Evolutionary conservation across 179 eudicot genomes (phyloP).

Genomic region (Carnegiea gigantea): DNA sequence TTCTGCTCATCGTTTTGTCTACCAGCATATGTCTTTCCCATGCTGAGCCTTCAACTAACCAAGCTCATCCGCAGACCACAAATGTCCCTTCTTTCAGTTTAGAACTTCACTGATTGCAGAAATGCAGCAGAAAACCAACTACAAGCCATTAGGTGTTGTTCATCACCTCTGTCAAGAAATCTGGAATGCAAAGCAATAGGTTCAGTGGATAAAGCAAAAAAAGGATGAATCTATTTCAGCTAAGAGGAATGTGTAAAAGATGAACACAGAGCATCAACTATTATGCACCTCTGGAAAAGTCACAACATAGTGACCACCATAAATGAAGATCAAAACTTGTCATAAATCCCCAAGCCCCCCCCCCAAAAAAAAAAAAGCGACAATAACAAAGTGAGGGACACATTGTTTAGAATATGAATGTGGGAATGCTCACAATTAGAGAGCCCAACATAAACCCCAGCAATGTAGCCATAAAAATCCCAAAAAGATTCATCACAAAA

Average conservation of each 20-base stretch:
- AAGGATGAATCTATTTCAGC: background rate
- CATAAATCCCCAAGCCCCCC: background rate
- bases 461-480: background rate
- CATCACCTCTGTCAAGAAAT: constrained; percentile 11
- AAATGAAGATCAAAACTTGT: background rate
- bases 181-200: constrained; percentile 24
- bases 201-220: constrained; percentile 13
- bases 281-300: background rate
- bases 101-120: background rate
- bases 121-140: background rate
- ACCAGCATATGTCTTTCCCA: constrained; percentile 39
- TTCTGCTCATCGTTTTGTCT: constrained; percentile 33
- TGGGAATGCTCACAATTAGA: background rate
- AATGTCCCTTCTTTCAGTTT: background rate
- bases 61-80: constrained; percentile 10
- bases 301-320: background rate
- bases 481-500: background rate
- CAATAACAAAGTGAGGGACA: background rate
- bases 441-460: background rate
- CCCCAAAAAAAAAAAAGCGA: background rate
- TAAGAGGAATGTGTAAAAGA: background rate
- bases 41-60: constrained; percentile 24
- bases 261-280: background rate
- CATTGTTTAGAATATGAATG: background rate
- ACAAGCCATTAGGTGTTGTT: background rate